Conservation (phyloP, 495 filamentous ascomycete genomes). For the Penicillium nucicola region DNA sequence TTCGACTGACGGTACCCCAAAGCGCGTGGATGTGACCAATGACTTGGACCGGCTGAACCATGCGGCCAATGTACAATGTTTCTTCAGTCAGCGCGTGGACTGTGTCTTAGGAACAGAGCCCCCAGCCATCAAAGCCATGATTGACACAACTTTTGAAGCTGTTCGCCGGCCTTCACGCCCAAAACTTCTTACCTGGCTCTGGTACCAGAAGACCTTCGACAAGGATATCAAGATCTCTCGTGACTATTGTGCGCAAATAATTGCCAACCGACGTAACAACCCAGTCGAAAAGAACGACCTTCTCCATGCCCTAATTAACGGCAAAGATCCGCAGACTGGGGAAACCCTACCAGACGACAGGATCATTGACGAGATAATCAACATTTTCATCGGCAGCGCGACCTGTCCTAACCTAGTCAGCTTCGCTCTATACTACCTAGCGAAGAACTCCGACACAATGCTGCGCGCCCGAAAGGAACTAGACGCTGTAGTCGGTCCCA, state of each 20-base stretch:
- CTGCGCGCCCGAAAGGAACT: conserved; percentile 40
- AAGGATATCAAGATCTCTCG: conserved; percentile 55
- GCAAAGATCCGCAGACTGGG: conserved; percentile 64
- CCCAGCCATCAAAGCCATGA: conserved; percentile 36
- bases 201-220: conserved; percentile 48
- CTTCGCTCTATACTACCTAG: conserved; percentile 45
- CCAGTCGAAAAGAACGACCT: conserved; percentile 57
- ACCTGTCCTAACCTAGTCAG: conserved; percentile 44
- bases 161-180: conserved; percentile 39
- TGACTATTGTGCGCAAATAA: conserved; percentile 54
- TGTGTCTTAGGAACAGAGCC: conserved; percentile 23
- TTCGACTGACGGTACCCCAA: conserved; percentile 36
- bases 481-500: conserved; percentile 33
- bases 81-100: conserved; percentile 42
- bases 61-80: conserved; percentile 66
- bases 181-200: conserved; percentile 37
- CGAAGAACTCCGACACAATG: conserved; percentile 34
- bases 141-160: conserved; percentile 41
- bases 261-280: conserved; percentile 52
- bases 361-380: conserved; percentile 66
- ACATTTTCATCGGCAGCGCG: conserved; percentile 45
- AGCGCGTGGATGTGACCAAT: conserved; percentile 58
- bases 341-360: conserved; percentile 55
- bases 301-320: conserved; percentile 65
- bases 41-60: conserved; percentile 72